Conservation (phyloP, 2,329 filamentous ascomycete genomes). For the Cryphonectria carpinicola region DNA sequence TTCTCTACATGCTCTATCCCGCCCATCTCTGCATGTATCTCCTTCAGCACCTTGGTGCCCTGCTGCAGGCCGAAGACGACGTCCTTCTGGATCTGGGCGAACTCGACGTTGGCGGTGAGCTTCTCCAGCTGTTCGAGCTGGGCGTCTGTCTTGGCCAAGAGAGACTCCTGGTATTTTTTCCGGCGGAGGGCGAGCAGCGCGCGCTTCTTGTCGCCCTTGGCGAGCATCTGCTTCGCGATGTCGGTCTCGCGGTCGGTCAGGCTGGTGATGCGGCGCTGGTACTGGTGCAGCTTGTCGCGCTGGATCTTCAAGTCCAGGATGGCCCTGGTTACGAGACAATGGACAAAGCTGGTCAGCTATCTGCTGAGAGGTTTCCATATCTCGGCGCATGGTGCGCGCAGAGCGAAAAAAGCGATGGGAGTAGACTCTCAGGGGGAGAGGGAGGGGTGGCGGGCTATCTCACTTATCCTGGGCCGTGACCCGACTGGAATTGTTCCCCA, state of each 20-base stretch:
- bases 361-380: background rate
- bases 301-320: constrained; percentile 98
- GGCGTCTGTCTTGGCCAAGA: constrained; percentile 85
- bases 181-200: constrained; percentile 87
- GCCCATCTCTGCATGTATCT: constrained; percentile 95
- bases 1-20: constrained; percentile 93
- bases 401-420: constrained; percentile 1
- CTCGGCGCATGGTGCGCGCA: constrained; percentile 7
- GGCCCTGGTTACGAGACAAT: constrained; percentile 62
- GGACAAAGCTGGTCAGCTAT: constrained; percentile 11
- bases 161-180: constrained; percentile 95
- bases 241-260: constrained; percentile 87
- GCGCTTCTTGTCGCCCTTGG: constrained; percentile 75
- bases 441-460: constrained; percentile 35
- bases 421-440: background rate
- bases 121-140: constrained; percentile 94
- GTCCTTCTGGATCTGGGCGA: constrained; percentile 95
- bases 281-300: constrained; percentile 95
- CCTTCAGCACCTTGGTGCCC: constrained; percentile 84
- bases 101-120: constrained; percentile 87
- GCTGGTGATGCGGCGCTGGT: constrained; percentile 85
- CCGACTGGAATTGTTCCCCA: constrained; percentile 62
- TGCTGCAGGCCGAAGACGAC: constrained; percentile 91
- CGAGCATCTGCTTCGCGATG: constrained; percentile 82
- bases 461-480: constrained; percentile 83